Evolutionary conservation across 306 rosid genomes (phyloP).

Genomic region (Morella rubra): DNA sequence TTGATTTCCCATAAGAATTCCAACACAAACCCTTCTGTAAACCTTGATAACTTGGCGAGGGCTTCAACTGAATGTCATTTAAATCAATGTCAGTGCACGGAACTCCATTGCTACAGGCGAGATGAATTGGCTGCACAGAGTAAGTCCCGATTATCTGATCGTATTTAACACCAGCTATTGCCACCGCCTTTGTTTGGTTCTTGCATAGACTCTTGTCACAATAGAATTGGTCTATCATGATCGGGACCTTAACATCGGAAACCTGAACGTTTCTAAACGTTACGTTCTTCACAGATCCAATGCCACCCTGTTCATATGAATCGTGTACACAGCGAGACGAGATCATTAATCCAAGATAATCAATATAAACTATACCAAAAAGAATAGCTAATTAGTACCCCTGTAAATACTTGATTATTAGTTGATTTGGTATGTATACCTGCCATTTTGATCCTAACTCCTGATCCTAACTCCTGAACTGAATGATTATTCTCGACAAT

Average conservation of each 20-base stretch:
- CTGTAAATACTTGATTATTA: neutral
- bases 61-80: slow-evolving; percentile 62
- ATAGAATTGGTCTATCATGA: slow-evolving; percentile 80
- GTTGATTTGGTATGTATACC: slow-evolving; percentile 71
- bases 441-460: slow-evolving; percentile 98
- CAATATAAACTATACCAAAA: no score
- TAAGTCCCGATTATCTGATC: slow-evolving; percentile 61
- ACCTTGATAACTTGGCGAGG: slow-evolving; percentile 33
- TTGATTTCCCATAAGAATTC: slow-evolving; percentile 78
- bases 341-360: no score
- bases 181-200: slow-evolving; percentile 68
- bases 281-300: slow-evolving; percentile 84
- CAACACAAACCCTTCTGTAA: slow-evolving; percentile 54
- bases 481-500: slow-evolving; percentile 59
- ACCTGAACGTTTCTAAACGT: slow-evolving; percentile 76
- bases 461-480: slow-evolving; percentile 68
- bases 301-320: slow-evolving; percentile 62
- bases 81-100: slow-evolving; percentile 84
- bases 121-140: slow-evolving; percentile 57
- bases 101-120: slow-evolving; percentile 70
- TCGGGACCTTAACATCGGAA: slow-evolving; percentile 63
- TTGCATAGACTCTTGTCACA: slow-evolving; percentile 79
- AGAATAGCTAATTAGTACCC: no score
- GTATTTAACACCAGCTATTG: slow-evolving; percentile 59
- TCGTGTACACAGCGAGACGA: no score